Evolutionary conservation across 2,329 filamentous ascomycete species (phyloP), one percentile per base, ranked within the genome.

Genomic region (Fusarium compactum): DNA sequence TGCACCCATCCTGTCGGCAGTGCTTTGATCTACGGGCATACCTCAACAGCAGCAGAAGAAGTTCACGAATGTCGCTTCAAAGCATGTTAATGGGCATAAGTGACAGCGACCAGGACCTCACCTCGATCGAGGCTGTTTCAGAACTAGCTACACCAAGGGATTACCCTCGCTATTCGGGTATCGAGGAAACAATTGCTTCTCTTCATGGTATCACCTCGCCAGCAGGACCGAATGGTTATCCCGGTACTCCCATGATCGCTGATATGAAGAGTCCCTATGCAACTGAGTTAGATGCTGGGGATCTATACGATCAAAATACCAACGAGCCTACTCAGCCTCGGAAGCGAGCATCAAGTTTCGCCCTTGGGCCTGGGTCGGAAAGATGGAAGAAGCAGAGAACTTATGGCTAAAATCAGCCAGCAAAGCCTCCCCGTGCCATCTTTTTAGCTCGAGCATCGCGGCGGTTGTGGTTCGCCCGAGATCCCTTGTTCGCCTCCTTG

Each of bases 401-500:
- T 47, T 61, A 45, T 47, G 53, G 51, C 20, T 70, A 52, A 70
- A 22, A 22, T 78, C 65, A 82, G 15, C 78, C 79, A 15, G 78
- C 72, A 45, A 83, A 79, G 2, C 81, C 81, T 20, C 81, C 82
- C 27, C 88, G 84, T 16, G 86, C 87, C 87, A 91, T 90, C 81
- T 92, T 92, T 76, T 80, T 89, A 15, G 89, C 88, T 38, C 88
- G 82, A 64, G 86, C 86, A 76, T 97, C 92, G 52, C 94, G 87
- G 27, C 95, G 88, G 79, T 94, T 96, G 78, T 97, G 94, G 77
- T 97, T 97, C 32, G 93, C 94, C 65, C 91, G 85, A 24, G 91
- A 92, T 5, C 90, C 86, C 79, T 97, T 97, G 72, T 90, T 92
- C 27, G 92, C 90, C 77, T 97, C 95, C 78, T 97, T 97, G 67